phyloP scores from a whole-genome alignment of 2,329 filamentous ascomycete species.

The Stenocarpella maydis region DNA sequence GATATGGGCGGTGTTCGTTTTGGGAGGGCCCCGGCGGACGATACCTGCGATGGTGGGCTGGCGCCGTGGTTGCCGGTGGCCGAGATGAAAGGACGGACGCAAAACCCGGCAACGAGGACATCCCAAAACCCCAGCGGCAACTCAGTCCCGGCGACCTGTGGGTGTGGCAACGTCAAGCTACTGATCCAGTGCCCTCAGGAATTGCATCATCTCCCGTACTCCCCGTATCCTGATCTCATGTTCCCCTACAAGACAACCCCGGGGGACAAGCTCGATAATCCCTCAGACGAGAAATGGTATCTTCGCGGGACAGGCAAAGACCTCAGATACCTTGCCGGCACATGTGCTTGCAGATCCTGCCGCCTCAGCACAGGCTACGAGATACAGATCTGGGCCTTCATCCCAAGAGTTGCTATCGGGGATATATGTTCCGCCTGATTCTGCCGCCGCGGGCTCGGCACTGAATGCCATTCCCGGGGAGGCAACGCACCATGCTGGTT shows the following conservation, averaged over 20 bases:
- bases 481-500: neutral
- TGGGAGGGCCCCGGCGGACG: conserved; percentile 21
- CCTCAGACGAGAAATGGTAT: conserved; percentile 65
- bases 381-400: conserved; percentile 71
- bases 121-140: no score
- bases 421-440: conserved; percentile 43
- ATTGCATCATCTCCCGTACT: conserved; percentile 44
- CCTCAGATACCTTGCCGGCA: conserved; percentile 64
- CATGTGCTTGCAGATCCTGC: conserved; percentile 70
- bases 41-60: conserved; percentile 50
- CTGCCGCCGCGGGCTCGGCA: conserved; percentile 41
- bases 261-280: conserved; percentile 49
- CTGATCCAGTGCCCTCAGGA: conserved; percentile 63
- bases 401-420: conserved; percentile 66
- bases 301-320: conserved; percentile 51
- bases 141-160: conserved; percentile 44
- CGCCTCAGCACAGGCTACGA: conserved; percentile 68
- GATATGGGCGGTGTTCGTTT: neutral
- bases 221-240: conserved; percentile 62
- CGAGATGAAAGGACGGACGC: conserved; percentile 14
- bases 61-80: conserved; percentile 43
- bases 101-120: neutral
- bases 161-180: conserved; percentile 65
- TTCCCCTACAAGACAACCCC: conserved; percentile 52
- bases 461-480: neutral